Base-by-base conservation (phyloP, 805 yeast genomes). In the Kuraishia molischiana region DNA sequence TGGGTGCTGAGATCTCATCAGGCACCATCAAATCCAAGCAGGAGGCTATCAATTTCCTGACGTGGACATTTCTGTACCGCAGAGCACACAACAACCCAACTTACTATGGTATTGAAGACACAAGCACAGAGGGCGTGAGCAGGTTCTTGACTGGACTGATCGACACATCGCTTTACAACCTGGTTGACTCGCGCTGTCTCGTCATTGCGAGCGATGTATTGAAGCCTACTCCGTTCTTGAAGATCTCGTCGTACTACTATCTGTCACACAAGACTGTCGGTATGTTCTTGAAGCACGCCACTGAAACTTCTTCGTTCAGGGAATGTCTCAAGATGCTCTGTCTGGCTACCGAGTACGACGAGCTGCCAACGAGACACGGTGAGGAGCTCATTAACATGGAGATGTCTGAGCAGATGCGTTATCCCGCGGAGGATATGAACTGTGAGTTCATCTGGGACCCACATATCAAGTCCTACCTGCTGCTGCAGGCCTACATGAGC, bases 231-330 rank as follows among this genome's bases (percentile, higher is more conserved):
- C 85, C 95, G 15, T 87, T 77, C 54, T 67, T 92, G 59, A 74
- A 77, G 44, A 85, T 92, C 30, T 73, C 95, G 1, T 86, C 97
- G 2, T 92, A 83, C 60, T 92, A 92, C 59, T 92, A 92, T 62
- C 67, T 92, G 49, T 86, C 96, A 1, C 97, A 92, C 58, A 77
- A 77, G 55, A 89, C 97, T 0, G 74, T 92, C 44, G 67, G 96
- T 41, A 74, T 70, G 40, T 64, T 90, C 38, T 59, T 85, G 40
- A 62, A 61, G 13, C 72, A 73, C 38, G 68, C 84, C 14, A 54
- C 55, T 24, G 61, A 61, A 5, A 41, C 56, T 13, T 62, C 68
- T 14, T 52, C 69, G 3, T 77, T 82, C 49, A 61, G 87, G 53
- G 74, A 77, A 37, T 72, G 89, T 64, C 53, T 92, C 59, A 60